phyloP scores from a whole-genome alignment of 352 stramenopile genomes.

The Phytopythium aichiense region DNA sequence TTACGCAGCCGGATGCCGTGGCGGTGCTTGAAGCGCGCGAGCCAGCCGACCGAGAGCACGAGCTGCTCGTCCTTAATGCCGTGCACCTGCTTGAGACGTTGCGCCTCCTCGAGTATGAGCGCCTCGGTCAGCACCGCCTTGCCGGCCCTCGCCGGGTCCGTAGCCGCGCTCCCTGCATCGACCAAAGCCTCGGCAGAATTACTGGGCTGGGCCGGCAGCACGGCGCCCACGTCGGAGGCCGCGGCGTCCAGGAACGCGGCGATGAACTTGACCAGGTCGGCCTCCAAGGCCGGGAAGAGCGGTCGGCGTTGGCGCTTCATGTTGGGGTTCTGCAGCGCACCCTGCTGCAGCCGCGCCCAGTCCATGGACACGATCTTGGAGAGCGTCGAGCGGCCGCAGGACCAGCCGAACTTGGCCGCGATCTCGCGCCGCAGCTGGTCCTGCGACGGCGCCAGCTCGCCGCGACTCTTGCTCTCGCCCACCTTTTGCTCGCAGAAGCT shows the following conservation, averaged over 20 bases:
- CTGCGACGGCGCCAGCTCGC: constrained; percentile 55
- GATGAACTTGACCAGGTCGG: constrained; percentile 58
- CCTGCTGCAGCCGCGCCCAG: constrained; percentile 43
- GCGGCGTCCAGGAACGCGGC: constrained; percentile 16
- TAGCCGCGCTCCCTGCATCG: background rate
- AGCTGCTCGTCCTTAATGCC: constrained; percentile 59
- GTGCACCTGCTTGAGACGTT: constrained; percentile 63
- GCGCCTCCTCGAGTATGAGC: constrained; percentile 70
- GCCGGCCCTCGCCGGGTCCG: background rate
- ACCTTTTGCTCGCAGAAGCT: constrained; percentile 73
- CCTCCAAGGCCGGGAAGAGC: constrained; percentile 66
- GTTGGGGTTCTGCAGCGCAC: constrained; percentile 48
- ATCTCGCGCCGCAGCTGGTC: constrained; percentile 55
- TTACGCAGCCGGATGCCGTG: constrained; percentile 69
- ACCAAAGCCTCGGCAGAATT: background rate
- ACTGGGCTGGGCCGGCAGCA: background rate
- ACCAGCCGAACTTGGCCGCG: constrained; percentile 49
- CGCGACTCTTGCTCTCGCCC: constrained; percentile 44
- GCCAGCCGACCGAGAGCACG: constrained; percentile 69
- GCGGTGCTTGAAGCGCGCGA: constrained; percentile 67
- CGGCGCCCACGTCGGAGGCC: background rate
- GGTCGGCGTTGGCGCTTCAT: constrained; percentile 75
- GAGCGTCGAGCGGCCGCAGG: constrained; percentile 63
- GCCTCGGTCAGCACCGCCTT: constrained; percentile 44
- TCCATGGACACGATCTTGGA: constrained; percentile 74